A percentile compares a stretch with the other conserved stretches of the same genome.
phyloP scores from a whole-genome alignment of 2,329 filamentous ascomycete species.

The Alternaria angustiovoidea region DNA sequence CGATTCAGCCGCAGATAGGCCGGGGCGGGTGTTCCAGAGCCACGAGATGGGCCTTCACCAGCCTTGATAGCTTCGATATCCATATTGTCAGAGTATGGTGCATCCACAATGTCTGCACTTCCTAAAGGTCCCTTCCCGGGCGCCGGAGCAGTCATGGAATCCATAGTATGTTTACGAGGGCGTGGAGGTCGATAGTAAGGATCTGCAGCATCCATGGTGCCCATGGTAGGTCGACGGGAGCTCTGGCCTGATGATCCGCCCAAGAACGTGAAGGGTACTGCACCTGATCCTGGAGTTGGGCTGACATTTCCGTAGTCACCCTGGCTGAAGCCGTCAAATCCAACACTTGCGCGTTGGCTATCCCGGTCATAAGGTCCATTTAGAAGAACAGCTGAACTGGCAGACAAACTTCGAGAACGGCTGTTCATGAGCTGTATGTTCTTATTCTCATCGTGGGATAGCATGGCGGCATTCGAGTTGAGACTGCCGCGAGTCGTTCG shows the following conservation, averaged over 20 bases:
- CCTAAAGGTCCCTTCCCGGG: constrained; percentile 56
- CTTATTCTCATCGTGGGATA: constrained; percentile 71
- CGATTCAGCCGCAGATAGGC: constrained; percentile 61
- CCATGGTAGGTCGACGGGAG: constrained; percentile 51
- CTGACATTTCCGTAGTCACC: constrained; percentile 68
- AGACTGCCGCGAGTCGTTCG: constrained; percentile 79
- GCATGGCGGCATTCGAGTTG: constrained; percentile 81
- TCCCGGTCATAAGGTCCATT: constrained; percentile 56
- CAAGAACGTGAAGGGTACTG: constrained; percentile 76
- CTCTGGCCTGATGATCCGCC: constrained; percentile 54
- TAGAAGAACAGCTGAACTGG: constrained; percentile 68
- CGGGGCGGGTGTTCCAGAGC: constrained; percentile 47
- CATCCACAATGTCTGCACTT: constrained; percentile 58
- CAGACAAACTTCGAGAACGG: constrained; percentile 67
- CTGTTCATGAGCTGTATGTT: constrained; percentile 65
- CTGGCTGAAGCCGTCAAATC: constrained; percentile 63
- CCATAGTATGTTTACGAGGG: constrained; percentile 67
- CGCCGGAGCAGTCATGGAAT: constrained; percentile 56
- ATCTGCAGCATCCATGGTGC: constrained; percentile 61
- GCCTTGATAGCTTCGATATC: constrained; percentile 41
- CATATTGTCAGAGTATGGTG: constrained; percentile 56
- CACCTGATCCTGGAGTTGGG: constrained; percentile 73
- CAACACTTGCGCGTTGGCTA: constrained; percentile 58
- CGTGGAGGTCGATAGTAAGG: constrained; percentile 91
- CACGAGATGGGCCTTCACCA: constrained; percentile 47